Evolutionary conservation across 2,329 filamentous ascomycete genomes (phyloP), one percentile per base, ranked within the genome.

Genomic region (Myrmaecium sp.): DNA sequence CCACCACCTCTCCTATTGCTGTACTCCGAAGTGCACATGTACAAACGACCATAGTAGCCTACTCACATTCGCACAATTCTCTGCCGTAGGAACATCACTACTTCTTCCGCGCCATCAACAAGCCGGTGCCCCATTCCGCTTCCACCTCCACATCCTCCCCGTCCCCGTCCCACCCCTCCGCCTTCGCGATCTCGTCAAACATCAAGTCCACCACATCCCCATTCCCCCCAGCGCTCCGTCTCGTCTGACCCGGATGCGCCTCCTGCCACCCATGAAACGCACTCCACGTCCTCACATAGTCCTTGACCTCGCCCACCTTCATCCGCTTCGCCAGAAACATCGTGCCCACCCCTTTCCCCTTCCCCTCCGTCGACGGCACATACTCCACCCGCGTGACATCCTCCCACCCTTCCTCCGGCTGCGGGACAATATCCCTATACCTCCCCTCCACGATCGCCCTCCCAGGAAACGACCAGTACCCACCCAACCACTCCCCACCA

Each of bases 131-230:
- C 69, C 70, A 74, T 36, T 73, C 66, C 26, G 59, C 58, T 36
- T 73, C 66, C 26, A 59, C 58, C 37, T 66, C 55, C 23, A 59
- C 47, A 26, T 42, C 38, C 26, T 49, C 17, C 17, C 24, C 30
- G 6, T 30, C 27, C 9, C 13, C 18, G 9, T 59, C 52, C 1
- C 60, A 62, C 19, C 36, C 57, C 35, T 69, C 65, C n/a, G 49
- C 54, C 28, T 55, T 53, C 4, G 65, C 43, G 40, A 75, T 66
- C 32, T 57, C 55, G 30, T 72, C 66, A 49, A 72, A 67, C 52
- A 74, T 57, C 33, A 62, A 42, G 48, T 76, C 72, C n/a, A 69
- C 53, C 21, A 75, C 41, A 46, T 77, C 72, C 1, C 69, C 69
- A 5, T 53, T 34, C 2, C 69, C 70, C 5, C 67, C 70, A 14